Conservation (phyloP, 192 early-diverging fungal genomes). For the Chytriomyces confervae region DNA sequence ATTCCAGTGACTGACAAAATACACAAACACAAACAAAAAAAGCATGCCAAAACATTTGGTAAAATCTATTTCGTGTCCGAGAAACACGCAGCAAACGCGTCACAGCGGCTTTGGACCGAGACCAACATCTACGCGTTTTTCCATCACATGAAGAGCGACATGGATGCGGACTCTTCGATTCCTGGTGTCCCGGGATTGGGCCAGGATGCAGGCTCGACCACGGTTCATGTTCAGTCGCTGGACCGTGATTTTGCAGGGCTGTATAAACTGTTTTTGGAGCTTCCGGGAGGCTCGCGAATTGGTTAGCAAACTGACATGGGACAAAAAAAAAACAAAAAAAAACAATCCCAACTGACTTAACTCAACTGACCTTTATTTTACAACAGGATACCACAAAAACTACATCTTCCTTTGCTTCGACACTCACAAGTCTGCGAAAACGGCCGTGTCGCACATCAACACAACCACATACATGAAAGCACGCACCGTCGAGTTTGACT, state of each 20-base stretch:
- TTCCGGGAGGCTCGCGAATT: conserved; percentile 20
- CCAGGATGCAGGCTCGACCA: background rate
- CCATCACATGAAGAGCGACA: conserved; percentile 23
- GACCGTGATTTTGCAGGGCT: conserved; percentile 25
- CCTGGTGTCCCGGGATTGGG: too few relatives aligned
- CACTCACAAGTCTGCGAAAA: background rate
- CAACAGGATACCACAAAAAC: conserved; percentile 29
- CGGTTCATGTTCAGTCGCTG: conserved; percentile 27
- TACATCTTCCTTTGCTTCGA: conserved; percentile 31
- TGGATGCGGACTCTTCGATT: background rate
- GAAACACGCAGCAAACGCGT: conserved; percentile 1
- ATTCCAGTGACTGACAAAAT: background rate
- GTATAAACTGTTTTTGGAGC: conserved; percentile 21
- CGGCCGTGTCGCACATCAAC: conserved; percentile 10
- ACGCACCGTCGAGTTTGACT: conserved; percentile 30
- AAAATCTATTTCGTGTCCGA: conserved; percentile 18
- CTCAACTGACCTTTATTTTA: too few relatives aligned
- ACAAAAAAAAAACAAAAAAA: too few relatives aligned
- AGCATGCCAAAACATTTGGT: conserved; percentile 31
- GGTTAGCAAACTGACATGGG: too few relatives aligned
- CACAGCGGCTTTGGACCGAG: conserved; percentile 24
- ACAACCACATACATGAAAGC: conserved; percentile 20
- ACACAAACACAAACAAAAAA: background rate
- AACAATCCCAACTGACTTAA: too few relatives aligned
- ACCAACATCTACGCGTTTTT: conserved; percentile 32